Evolutionary conservation across 371 early-diverging fungal genomes (phyloP), one percentile per base, ranked within the genome.

Genomic region (Apophysomyces variabilis): DNA sequence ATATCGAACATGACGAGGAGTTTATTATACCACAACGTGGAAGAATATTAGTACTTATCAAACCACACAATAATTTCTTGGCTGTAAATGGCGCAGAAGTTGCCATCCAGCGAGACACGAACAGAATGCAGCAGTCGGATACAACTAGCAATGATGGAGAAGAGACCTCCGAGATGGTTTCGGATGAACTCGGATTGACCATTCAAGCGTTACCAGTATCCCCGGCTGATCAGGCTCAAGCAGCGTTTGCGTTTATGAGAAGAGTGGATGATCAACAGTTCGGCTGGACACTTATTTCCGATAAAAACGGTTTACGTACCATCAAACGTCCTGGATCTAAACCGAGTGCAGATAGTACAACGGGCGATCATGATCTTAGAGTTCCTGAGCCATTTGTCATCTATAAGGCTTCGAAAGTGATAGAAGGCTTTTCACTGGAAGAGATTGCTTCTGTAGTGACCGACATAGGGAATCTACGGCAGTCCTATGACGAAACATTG

Each of bases 381-480:
- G 80, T 87, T 0, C 79, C 81, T 11, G 84, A 85, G 2, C 83
- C 84, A n/a, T 82, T 79, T 5, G 75, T 82, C 59, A 70, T 85
- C 12, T 77, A 84, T 62, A 80, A 83, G 38, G 86, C 82, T 0
- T 74, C 83, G 26, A 85, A 85, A 56, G 85, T 87, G 11, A 85
- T 87, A 43, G 87, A 87, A 57, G 74, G 81, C 14, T 85, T 82
- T 58, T 87, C 87, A 5, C 46, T 82, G 32, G 87, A 85, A 41
- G 87, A 87, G 58, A 77, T 87, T 16, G 76, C 81, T 0, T 74
- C 86, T 1, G 78, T 87, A 7, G 77, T 87, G 5, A 80, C 78
- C 16, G 80, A 83, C 14, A 71, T 74, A 6, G 80, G 80, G 1
- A 68, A 74, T 21, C 39, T 75, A 1, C 75, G 86, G 32, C 61